Conservation (phyloP, 2,329 filamentous ascomycete species). For the Botryotinia narcissicola region DNA sequence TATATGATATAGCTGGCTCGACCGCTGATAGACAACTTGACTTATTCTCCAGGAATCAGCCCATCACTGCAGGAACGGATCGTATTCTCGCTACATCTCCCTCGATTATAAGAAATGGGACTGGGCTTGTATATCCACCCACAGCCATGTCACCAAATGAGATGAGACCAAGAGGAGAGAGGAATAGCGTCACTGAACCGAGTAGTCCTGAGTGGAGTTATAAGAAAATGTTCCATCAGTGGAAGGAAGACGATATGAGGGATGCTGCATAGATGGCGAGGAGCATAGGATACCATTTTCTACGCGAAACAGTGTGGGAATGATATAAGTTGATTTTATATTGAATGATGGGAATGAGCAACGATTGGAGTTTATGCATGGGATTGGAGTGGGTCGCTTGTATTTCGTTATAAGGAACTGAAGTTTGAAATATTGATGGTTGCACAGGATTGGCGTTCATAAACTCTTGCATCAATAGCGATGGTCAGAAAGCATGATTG, state of each 20-base stretch:
- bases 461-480: conserved; percentile 4
- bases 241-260: conserved; percentile 13
- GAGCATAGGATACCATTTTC: not conserved
- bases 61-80: conserved; percentile 33
- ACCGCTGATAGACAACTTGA: conserved; percentile 25
- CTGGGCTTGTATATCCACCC: conserved; percentile 20
- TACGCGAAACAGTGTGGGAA: not conserved
- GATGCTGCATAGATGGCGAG: conserved; percentile 5
- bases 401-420: not conserved
- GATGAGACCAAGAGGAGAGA: not conserved
- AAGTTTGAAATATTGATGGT: not conserved
- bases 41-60: conserved; percentile 35
- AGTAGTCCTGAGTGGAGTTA: conserved; percentile 29
- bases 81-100: conserved; percentile 36
- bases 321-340: not conserved
- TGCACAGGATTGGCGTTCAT: not conserved
- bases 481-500: not conserved
- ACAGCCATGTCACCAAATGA: conserved; percentile 6
- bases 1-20: not conserved
- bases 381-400: not conserved
- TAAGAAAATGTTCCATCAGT: conserved; percentile 26
- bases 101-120: conserved; percentile 16
- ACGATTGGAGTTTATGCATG: conserved; percentile 4
- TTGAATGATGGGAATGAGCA: not conserved
- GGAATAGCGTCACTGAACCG: conserved; percentile 19